Base-by-base conservation (phyloP, 1,139 yeast species). In the Sugiyamaella neomexicana region DNA sequence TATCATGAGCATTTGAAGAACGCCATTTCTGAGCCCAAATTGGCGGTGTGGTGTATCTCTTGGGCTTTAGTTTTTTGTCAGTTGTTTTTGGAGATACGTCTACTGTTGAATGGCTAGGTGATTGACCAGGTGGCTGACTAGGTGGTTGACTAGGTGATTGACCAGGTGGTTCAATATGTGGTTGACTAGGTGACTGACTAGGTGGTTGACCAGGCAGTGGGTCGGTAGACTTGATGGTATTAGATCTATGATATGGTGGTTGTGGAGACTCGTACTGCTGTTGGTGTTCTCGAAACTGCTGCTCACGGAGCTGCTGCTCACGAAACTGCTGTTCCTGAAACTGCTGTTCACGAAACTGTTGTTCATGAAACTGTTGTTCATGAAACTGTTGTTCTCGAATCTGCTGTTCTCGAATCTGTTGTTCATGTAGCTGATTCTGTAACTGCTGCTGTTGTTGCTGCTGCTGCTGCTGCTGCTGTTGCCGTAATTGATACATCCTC, bases 11-110 rank as follows among this genome's bases (percentile, higher is more conserved):
- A 31, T 38, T 32, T 10, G 37, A 72, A 0, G 88, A 85, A 27
- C 76, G 73, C 83, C 86, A 87, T 66, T 81, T 85, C 62, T 80
- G 86, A 0, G 96, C 96, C 96, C 96, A 89, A 8, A 83, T 76
- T 7, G 96, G 96, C 2, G 89, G 89, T 32, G 73, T 75, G 7
- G 71, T 71, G 68, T 87, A 87, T 59, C 89, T 73, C 55, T 72
- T 80, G 1, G 95, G 95, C 25, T 45, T 50, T 44, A 13, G 13
- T 5, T n/a, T 20, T 23, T 37, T 43, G n/a, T 42, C 16, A 12
- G 48, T 12, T 27, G 52, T 49, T 27, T 17, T 49, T 12, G 52
- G 52, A 3, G 52, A 49, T 9, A 49, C 52, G 2, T 32, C 47
- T 10, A 37, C 42, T 5, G 52, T 34, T 17, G 41, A 27, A 8